Percentiles rank a stretch among this genome's conserved stretches.
Evolutionary conservation across 179 eudicot genomes (phyloP).

Genomic region (Beta macrorhiza): DNA sequence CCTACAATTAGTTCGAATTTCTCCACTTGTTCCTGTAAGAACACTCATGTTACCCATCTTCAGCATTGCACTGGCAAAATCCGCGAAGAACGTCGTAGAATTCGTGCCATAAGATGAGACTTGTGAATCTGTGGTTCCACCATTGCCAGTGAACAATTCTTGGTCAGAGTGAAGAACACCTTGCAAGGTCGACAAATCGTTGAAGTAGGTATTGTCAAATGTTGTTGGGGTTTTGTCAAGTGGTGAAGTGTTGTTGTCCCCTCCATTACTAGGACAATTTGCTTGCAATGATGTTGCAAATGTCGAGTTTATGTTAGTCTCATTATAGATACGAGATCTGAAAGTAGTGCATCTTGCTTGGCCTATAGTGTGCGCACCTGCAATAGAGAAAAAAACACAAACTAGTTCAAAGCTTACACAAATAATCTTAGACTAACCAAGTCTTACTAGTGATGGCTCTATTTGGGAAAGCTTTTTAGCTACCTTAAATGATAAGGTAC

Average conservation of each 20-base stretch:
- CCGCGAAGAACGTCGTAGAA: constrained; percentile 43
- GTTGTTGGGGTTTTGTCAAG: constrained; percentile 44
- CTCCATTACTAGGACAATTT: constrained; percentile 28
- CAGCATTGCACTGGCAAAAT: constrained; percentile 56
- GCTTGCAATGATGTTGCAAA: not conserved
- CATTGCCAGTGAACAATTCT: constrained; percentile 36
- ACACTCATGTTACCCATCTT: constrained; percentile 66
- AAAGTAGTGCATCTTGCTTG: not conserved
- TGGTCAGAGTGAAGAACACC: constrained; percentile 67
- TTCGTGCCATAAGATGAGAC: constrained; percentile 41
- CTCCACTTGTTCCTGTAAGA: constrained; percentile 56
- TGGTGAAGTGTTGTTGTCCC: constrained; percentile 49
- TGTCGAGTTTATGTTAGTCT: constrained; percentile 2
- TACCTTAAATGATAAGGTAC: too few species aligned
- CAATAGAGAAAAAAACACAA: not conserved
- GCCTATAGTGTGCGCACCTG: constrained; percentile 41
- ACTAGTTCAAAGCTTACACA: too few species aligned
- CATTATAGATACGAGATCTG: not conserved
- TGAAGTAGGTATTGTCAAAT: constrained; percentile 55
- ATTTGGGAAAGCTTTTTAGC: too few species aligned
- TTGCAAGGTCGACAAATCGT: constrained; percentile 30
- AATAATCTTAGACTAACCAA: too few species aligned
- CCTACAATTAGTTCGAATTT: constrained; percentile 55
- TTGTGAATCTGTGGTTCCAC: constrained; percentile 48
- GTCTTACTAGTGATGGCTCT: too few species aligned